These are phyloP conservation scores for Inga laurina DNA, from an alignment of 306 rosid genomes.

Conservation along the genomic window DNA sequence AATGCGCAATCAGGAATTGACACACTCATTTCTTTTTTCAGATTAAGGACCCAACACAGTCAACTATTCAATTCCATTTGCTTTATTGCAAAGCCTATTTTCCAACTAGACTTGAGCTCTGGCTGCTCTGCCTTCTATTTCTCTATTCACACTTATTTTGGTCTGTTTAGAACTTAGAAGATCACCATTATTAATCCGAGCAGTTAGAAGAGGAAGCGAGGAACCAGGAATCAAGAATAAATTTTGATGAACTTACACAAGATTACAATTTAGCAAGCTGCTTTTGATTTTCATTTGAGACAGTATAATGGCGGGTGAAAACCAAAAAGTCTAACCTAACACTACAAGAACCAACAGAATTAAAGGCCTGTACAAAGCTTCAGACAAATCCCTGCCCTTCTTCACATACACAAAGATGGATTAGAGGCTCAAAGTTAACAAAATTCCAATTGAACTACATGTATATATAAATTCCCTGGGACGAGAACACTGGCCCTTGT, in stretches of 20 bases:
- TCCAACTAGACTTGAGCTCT: background rate
- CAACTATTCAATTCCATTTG: background rate
- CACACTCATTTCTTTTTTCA: background rate
- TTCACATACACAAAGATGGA: background rate
- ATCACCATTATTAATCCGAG: background rate
- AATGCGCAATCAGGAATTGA: background rate
- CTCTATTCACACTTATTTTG: background rate
- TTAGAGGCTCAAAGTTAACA: background rate
- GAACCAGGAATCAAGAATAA: background rate
- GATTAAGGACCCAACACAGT: background rate
- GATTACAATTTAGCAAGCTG: background rate
- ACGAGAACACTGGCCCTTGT: background rate
- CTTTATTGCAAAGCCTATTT: background rate
- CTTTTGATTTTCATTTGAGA: background rate
- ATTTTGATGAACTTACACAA: background rate
- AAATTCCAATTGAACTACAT: constrained; percentile 4
- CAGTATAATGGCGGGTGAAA: background rate
- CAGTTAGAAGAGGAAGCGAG: background rate
- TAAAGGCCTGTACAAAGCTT: background rate
- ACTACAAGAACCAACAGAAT: background rate
- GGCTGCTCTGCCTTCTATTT: background rate
- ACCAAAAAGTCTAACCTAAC: background rate
- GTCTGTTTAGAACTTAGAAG: background rate
- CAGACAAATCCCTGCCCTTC: background rate
- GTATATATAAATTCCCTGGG: background rate